Evolutionary conservation across 164 flowering plant species (phyloP), one percentile per base, ranked within the genome.

Genomic region (Vitis rotundifolia): DNA sequence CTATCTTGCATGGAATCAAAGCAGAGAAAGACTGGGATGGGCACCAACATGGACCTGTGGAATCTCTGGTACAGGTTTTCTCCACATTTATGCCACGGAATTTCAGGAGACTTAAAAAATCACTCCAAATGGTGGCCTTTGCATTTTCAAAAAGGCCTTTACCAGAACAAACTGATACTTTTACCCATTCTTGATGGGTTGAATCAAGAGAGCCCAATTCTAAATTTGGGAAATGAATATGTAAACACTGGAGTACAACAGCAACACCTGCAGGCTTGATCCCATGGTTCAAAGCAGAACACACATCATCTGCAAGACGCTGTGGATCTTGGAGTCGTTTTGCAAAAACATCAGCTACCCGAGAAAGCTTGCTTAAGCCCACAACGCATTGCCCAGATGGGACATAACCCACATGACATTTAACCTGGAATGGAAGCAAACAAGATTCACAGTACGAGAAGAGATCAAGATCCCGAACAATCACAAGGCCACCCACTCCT

Each of bases 361-460:
- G 83, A 64, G 98, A 89, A 59, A 96, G 87, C 78, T 96, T 96
- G 83, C 99, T 96, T 62, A 93, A 79, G 59, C 98, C 99, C 1
- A 96, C 86, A 59, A 96, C 98, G 22, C 86, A 80, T 57, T 86
- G 87, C 53, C 91, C 88, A 7, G 95, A 87, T 55, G 99, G 98
- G 31, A 93, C 83, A 76, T 96, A 96, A 63, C 97, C 97, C n/a
- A 93, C 89, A 77, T 96, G 97, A 72, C 97, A 96, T 67, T 83
- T 80, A 7, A 96, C 91, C 75, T 89, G 97, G 77, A 96, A 96
- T 0, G 99, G 99, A 58, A 93, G 91, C 82, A 96, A 77, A 82
- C 99, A 96, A 11, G 90, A 89, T 70, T 96, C 98, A 67, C 99
- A 96, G 71, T 84, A 88, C 0, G 99, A 90, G 82, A 90, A 96